These are phyloP conservation scores for Trichoderma citrinoviride DNA, from an alignment of 2,329 filamentous ascomycete genomes.

Conservation along the genomic window DNA sequence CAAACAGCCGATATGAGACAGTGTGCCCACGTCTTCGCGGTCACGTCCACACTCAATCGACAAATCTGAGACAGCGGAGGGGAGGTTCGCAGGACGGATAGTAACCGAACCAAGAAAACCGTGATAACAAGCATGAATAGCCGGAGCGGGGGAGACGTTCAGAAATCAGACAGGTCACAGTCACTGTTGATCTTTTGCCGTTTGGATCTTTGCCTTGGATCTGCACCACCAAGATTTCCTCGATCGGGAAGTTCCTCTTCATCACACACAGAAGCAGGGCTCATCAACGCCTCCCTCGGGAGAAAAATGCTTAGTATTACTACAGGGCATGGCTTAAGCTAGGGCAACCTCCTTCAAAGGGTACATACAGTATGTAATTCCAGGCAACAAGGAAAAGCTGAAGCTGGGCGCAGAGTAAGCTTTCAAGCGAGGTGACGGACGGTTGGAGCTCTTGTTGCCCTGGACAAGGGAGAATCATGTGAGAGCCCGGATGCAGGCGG, in stretches of 20 bases:
- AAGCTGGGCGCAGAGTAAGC: conserved; percentile 9
- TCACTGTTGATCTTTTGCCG: conserved; percentile 12
- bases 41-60: neutral
- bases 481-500: conserved; percentile 13
- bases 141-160: conserved; percentile 4
- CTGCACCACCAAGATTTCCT: neutral
- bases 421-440: neutral
- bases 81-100: neutral
- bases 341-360: too few species aligned
- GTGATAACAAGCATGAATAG: neutral
- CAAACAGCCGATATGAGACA: conserved; percentile 1
- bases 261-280: neutral
- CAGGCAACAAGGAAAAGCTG: neutral
- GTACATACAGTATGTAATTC: too few species aligned
- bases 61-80: neutral
- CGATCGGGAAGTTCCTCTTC: conserved; percentile 4
- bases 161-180: neutral
- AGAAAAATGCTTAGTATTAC: neutral
- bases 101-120: neutral
- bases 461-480: conserved; percentile 7
- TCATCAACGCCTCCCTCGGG: conserved; percentile 3
- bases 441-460: neutral
- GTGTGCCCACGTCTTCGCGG: neutral
- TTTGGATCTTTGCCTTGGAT: neutral
- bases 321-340: too few species aligned